Conservation (phyloP, 1,284 basidiomycete genomes). For the Serendipita sp. region DNA sequence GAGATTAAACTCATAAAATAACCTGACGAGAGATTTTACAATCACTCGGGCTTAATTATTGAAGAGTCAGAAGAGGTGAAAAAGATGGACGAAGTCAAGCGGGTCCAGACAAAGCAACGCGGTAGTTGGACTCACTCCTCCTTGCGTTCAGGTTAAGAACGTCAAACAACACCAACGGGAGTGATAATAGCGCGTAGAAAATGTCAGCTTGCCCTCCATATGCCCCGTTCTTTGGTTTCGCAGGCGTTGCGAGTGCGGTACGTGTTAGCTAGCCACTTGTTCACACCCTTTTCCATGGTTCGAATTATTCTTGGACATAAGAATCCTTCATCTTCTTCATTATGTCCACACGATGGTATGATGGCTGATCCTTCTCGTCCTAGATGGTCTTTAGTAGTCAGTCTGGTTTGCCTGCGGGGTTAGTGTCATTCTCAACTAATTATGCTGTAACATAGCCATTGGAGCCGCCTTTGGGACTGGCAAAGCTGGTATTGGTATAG, state of each 20-base stretch:
- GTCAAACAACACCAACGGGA: not conserved
- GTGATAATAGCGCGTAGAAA: not conserved
- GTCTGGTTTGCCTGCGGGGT: not conserved
- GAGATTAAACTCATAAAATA: not conserved
- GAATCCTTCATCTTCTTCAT: not conserved
- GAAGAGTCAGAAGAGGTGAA: no score
- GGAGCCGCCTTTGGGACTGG: constrained; percentile 60
- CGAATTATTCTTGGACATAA: not conserved
- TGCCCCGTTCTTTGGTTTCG: constrained; percentile 67
- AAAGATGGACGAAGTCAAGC: no score
- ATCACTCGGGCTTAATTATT: not conserved
- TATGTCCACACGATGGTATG: not conserved
- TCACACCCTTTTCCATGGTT: not conserved
- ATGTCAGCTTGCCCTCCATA: constrained; percentile 50
- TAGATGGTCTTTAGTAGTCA: constrained; percentile 11
- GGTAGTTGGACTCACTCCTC: not conserved
- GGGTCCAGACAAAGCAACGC: not conserved
- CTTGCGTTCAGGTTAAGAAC: not conserved
- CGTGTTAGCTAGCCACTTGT: constrained; percentile 22
- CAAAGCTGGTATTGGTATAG: constrained; percentile 98
- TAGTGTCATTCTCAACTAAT: not conserved
- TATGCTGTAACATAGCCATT: not conserved
- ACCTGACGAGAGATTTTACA: not conserved
- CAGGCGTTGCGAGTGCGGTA: constrained; percentile 68
- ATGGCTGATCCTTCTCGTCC: not conserved